Evolutionary conservation across 2,329 filamentous ascomycete genomes (phyloP).

Genomic region (Zasmidium cellare): DNA sequence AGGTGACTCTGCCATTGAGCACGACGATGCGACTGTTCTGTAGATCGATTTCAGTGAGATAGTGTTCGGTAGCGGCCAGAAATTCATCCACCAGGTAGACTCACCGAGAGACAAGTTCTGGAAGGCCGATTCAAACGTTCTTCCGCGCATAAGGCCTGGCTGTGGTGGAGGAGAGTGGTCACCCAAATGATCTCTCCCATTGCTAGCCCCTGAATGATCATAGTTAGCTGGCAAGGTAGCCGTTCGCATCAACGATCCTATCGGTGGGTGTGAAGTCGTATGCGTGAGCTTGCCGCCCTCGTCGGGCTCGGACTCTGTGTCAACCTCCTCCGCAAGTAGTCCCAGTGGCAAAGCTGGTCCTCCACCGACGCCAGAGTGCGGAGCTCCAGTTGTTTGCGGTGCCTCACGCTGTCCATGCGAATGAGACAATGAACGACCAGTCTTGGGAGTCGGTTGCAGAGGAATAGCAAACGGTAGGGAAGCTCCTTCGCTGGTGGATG

Average conservation of each 20-base stretch:
- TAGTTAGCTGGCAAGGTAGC: slow-evolving; percentile 30
- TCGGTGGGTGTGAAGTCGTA: slow-evolving; percentile 33
- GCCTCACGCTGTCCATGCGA: slow-evolving; percentile 56
- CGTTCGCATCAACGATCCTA: slow-evolving; percentile 32
- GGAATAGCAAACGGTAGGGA: slow-evolving; percentile 81
- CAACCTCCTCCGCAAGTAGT: slow-evolving; percentile 31
- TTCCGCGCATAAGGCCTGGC: slow-evolving; percentile 15
- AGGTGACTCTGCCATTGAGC: slow-evolving; percentile 68
- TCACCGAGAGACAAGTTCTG: slow-evolving; percentile 30
- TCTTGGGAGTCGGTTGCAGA: slow-evolving; percentile 85
- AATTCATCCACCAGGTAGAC: not conserved
- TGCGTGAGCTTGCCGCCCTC: slow-evolving; percentile 29
- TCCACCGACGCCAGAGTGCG: slow-evolving; percentile 17
- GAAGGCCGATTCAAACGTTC: slow-evolving; percentile 30
- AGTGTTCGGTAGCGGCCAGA: not conserved
- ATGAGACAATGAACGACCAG: slow-evolving; percentile 93
- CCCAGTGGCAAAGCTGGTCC: slow-evolving; percentile 28
- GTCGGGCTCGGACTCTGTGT: slow-evolving; percentile 29
- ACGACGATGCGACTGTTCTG: slow-evolving; percentile 30
- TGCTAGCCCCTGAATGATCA: slow-evolving; percentile 17
- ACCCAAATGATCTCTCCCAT: slow-evolving; percentile 22
- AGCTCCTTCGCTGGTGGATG: slow-evolving; percentile 36
- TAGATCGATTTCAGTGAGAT: slow-evolving; percentile 5
- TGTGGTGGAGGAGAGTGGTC: slow-evolving; percentile 17
- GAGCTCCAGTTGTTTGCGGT: slow-evolving; percentile 10